phyloP scores from a whole-genome alignment of 352 stramenopile species.

The Pythium vanterpoolii region DNA sequence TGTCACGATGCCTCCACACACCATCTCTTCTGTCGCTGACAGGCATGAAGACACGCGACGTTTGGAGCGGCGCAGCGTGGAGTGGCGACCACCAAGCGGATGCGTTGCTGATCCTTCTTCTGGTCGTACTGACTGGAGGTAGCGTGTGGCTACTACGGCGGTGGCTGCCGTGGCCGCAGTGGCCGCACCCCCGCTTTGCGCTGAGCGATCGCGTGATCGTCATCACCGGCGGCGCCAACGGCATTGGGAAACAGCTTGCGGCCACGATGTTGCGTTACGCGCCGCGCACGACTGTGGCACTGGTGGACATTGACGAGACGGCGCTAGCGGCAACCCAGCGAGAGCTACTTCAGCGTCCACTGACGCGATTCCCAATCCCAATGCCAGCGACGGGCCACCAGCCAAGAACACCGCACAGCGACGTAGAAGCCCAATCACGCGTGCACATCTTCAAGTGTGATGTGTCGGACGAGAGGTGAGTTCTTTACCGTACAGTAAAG shows the following conservation, averaged over 20 bases:
- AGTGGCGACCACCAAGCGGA: too few relatives aligned
- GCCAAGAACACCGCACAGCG: not conserved
- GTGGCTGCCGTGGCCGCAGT: not conserved
- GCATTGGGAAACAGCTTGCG: slow-evolving; percentile 50
- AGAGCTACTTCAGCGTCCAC: slow-evolving; percentile 15
- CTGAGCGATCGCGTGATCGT: slow-evolving; percentile 53
- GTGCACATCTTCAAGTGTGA: slow-evolving; percentile 56
- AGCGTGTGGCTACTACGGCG: not conserved
- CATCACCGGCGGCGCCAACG: slow-evolving; percentile 58
- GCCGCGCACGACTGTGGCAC: slow-evolving; percentile 36
- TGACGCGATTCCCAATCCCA: slow-evolving; percentile 8
- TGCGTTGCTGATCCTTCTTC: not conserved
- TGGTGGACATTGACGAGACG: slow-evolving; percentile 58
- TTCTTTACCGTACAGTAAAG: not conserved
- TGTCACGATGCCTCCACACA: not conserved
- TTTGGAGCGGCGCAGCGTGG: not conserved
- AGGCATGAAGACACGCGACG: not conserved
- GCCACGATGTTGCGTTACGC: slow-evolving; percentile 29
- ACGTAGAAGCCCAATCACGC: not conserved
- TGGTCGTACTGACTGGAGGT: not conserved
- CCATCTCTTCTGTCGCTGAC: not conserved
- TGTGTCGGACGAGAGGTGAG: slow-evolving; percentile 56
- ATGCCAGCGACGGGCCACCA: slow-evolving; percentile 8
- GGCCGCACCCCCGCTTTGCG: slow-evolving; percentile 24
- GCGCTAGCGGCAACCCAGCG: slow-evolving; percentile 31